Base-by-base conservation (phyloP, 768 basidiomycete species). In the Tylopilus balloui region DNA sequence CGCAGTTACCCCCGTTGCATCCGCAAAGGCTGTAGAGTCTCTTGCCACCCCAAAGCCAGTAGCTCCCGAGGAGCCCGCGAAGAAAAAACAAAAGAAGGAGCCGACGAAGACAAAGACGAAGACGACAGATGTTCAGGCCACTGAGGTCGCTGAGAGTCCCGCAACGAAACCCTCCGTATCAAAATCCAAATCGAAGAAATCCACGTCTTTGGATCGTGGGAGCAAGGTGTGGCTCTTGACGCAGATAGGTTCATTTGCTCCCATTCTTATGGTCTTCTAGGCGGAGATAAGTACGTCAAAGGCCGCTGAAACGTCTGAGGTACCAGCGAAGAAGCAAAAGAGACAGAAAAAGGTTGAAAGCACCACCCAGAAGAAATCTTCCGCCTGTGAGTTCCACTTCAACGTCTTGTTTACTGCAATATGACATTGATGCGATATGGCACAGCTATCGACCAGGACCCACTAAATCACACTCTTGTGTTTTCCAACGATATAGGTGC, bases 1-100 rank as follows among this genome's bases (percentile, higher is more conserved):
- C 1, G 3, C 25, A 41, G 34, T 3, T 2, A 21, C 17, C 5
- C 21, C 51, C 5, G n/a, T 36, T 25, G 29, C 14, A n/a, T 23
- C 55, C 9, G 21, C 32, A 15, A 40, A 19, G 19, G 13, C 37
- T 7, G 24, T 34, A 21, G 50, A 50, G 31, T 25, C 52, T 7
- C n/a, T 47, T 28, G 19, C 34, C 28, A 2, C 31, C 17, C 5
- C 49, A 21, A 37, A 45, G 25, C 34, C 9, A 9, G 31, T 4
- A 9, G 39, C 4, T 8, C 6, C 43, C 3, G 45, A 43, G 13
- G 59, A 55, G 11, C 56, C 55, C 12, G 49, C 44, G 10, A 56
- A 46, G 54, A 66, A 66, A 21, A 63, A 31, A 42, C 45, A 6
- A n/a, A 60, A 48, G 48, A 54, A 48, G 12, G 50, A 36, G 17